Base-by-base conservation (phyloP, 805 yeast genomes). In the Grigorovia jiainica region DNA sequence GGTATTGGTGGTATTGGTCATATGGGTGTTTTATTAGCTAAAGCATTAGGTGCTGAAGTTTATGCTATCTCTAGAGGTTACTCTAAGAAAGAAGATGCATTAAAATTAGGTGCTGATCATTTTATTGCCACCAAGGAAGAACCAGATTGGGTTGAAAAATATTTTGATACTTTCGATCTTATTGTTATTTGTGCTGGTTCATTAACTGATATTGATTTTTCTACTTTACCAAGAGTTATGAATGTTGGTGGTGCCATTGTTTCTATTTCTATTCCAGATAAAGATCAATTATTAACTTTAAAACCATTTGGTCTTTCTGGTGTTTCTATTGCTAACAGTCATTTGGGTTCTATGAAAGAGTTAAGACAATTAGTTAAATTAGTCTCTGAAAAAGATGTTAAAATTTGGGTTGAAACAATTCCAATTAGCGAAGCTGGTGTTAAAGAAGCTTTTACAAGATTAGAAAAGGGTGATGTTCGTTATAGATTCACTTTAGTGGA, bases 1-100 rank as follows among this genome's bases (percentile, higher is more conserved):
- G 79, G 78, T 46, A 68, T 73, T 47, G 79, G 79, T 53, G 78
- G 79, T 33, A 64, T 74, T 49, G 79, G 79, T 18, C 78, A 73
- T 55, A 66, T 73, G 70, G 78, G 77, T 36, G 57, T 73, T 43
- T 67, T 71, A 52, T 71, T 76, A 46, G 78, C 80, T 31, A 70
- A 73, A 47, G 80, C 80, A 5, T 54, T 76, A 53, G 82, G 81
- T 41, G 78, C 79, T 20, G 70, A 75, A 45, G 82, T 76, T 24
- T 65, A 70, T 40, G 80, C 78, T 5, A 67, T 76, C 51, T 75
- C 80, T 16, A 65, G 82, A 61, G 56, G 70, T 17, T 54, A 60
- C n/a, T 49, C 69, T 31, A 76, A 76, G 63, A 71, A 65, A 52
- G 72, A 65, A 34, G 70, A 73, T 43, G 75, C 79, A n/a, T 9